Conservation (phyloP, 495 filamentous ascomycete species). For the Parachaetomium inaequale region DNA sequence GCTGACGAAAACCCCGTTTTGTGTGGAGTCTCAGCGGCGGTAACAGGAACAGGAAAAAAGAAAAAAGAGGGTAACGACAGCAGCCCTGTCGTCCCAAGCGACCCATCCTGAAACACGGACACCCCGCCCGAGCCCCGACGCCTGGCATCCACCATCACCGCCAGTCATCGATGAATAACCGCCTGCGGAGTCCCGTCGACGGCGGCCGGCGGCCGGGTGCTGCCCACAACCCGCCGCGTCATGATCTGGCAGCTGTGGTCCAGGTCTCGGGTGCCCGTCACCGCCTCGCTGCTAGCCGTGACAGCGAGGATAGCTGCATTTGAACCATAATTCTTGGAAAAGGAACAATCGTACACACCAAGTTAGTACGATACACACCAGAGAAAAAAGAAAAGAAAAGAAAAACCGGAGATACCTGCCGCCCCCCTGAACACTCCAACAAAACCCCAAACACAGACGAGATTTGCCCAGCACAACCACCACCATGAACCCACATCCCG, state of each 20-base stretch:
- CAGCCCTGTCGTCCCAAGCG: neutral
- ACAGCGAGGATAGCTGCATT: neutral
- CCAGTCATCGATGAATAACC: neutral
- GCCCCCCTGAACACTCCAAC: neutral
- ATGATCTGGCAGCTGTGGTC: neutral
- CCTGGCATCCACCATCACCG: neutral
- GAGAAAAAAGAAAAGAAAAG: neutral
- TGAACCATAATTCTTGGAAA: no score
- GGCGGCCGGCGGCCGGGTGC: neutral
- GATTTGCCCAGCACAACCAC: neutral
- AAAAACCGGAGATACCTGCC: no score
- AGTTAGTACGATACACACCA: neutral
- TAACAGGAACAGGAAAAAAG: no score
- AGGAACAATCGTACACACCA: no score
- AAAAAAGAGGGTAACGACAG: neutral
- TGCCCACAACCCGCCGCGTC: neutral
- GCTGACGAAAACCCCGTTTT: conserved; percentile 5
- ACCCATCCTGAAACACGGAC: conserved; percentile 8
- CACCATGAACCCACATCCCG: neutral
- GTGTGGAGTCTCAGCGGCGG: neutral
- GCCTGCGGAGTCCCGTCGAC: neutral
- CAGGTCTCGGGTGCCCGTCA: neutral
- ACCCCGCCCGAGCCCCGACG: neutral
- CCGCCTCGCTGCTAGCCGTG: neutral
- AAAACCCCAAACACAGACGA: conserved; percentile 6